Percentiles rank a stretch among this genome's conserved stretches.
Evolutionary conservation across 2,329 filamentous ascomycete genomes (phyloP).

Genomic region (Trichoderma citrinoviride): DNA sequence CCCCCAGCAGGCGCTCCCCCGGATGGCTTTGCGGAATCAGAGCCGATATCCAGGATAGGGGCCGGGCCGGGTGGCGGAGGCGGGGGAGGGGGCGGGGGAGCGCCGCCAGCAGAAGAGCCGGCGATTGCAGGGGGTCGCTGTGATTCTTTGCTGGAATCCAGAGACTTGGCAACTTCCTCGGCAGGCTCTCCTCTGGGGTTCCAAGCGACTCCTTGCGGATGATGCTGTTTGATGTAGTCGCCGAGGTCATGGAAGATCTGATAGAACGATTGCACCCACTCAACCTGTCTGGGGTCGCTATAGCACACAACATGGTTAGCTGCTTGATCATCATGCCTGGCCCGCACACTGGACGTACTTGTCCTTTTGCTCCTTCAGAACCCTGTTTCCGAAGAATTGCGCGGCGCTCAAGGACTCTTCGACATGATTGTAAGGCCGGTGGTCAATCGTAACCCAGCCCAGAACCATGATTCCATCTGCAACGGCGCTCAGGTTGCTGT

Average conservation of each 20-base stretch:
- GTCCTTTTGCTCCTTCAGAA: constrained; percentile 86
- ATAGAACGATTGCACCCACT: constrained; percentile 93
- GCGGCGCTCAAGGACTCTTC: constrained; percentile 78
- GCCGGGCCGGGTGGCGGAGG: constrained; percentile 71
- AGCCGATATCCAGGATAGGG: constrained; percentile 60
- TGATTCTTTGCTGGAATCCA: constrained; percentile 39
- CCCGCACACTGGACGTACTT: constrained; percentile 39
- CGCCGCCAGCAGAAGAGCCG: constrained; percentile 52
- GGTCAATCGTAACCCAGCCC: constrained; percentile 84
- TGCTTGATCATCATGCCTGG: background rate
- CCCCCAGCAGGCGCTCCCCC: constrained; percentile 47
- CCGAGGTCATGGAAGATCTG: constrained; percentile 80
- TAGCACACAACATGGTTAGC: constrained; percentile 22
- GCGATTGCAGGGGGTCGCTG: constrained; percentile 27
- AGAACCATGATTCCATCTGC: constrained; percentile 86
- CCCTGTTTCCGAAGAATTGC: constrained; percentile 92
- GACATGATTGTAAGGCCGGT: constrained; percentile 80
- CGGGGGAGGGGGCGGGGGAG: constrained; percentile 56
- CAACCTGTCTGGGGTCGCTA: constrained; percentile 75
- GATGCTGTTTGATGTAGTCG: constrained; percentile 82
- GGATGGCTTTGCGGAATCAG: constrained; percentile 31
- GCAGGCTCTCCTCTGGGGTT: constrained; percentile 75
- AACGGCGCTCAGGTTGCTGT: constrained; percentile 81
- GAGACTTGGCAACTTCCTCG: constrained; percentile 60
- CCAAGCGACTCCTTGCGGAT: constrained; percentile 77